phyloP scores from a whole-genome alignment of 176 grass and related monocot species.

The Chloris gayana region DNA sequence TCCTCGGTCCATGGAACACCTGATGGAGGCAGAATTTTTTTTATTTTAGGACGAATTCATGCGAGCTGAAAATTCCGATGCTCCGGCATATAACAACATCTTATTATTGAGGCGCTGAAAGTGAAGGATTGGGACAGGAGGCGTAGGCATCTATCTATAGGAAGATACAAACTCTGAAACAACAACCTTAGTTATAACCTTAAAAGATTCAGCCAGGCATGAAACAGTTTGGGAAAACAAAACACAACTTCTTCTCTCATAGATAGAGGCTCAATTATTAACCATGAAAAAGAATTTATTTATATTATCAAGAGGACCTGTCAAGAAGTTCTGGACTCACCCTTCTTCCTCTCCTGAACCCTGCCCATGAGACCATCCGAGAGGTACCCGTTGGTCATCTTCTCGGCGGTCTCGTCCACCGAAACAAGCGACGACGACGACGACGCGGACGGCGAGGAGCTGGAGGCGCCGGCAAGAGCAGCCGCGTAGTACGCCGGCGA shows the following conservation, averaged over 20 bases:
- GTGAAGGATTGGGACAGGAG: not conserved
- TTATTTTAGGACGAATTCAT: constrained; percentile 6
- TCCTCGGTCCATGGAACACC: constrained; percentile 92
- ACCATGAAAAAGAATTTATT: not conserved
- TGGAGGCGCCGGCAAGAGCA: constrained; percentile 35
- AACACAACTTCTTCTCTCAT: not conserved
- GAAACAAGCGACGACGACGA: constrained; percentile 80
- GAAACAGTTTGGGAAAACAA: not conserved
- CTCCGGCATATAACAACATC: not conserved
- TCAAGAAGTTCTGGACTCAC: constrained; percentile 39
- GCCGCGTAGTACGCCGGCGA: constrained; percentile 43
- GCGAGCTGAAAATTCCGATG: not conserved
- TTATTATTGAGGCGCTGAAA: not conserved
- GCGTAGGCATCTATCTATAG: no score
- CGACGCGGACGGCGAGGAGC: constrained; percentile 62
- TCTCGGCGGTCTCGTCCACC: constrained; percentile 64
- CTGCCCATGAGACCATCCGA: constrained; percentile 71
- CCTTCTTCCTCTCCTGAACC: constrained; percentile 85
- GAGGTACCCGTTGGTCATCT: constrained; percentile 72
- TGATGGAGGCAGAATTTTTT: no score
- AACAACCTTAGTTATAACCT: not conserved
- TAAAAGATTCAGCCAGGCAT: constrained; percentile 2
- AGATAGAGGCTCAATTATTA: not conserved
- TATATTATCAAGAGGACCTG: not conserved
- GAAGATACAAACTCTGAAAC: not conserved